These are phyloP conservation scores for Pterocarpus santalinus DNA, from an alignment of 306 rosid genomes.

Conservation along the genomic window DNA sequence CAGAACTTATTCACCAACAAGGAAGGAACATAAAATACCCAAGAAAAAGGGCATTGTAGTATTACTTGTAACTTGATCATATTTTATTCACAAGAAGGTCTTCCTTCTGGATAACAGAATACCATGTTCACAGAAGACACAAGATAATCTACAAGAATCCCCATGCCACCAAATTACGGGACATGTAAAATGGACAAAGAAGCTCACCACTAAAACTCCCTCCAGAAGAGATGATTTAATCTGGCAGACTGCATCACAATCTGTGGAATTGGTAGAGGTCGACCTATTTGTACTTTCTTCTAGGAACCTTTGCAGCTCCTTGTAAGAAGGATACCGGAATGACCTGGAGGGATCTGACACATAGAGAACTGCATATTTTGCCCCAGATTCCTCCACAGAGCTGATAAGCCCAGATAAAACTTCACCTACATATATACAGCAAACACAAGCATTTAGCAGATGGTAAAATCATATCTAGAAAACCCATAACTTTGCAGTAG, in stretches of 20 bases:
- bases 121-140: conserved; percentile 23
- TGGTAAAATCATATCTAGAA: conserved; percentile 41
- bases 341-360: conserved; percentile 79
- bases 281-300: conserved; percentile 72
- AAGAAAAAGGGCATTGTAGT: neutral
- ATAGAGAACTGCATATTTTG: conserved; percentile 86
- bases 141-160: conserved; percentile 10
- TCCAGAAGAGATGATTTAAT: conserved; percentile 93
- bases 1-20: conserved; percentile 33
- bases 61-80: neutral
- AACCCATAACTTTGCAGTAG: conserved; percentile 32
- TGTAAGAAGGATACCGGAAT: conserved; percentile 69
- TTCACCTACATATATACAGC: conserved; percentile 63
- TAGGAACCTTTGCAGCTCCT: conserved; percentile 80
- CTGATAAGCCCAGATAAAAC: conserved; percentile 67
- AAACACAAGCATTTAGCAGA: conserved; percentile 40
- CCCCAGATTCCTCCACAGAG: conserved; percentile 79
- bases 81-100: conserved; percentile 1
- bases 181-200: conserved; percentile 41
- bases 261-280: conserved; percentile 49
- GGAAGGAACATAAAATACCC: neutral
- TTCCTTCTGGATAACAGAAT: conserved; percentile 14
- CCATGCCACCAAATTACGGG: conserved; percentile 6
- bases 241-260: conserved; percentile 85
- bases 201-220: conserved; percentile 88